A percentile compares a stretch with the other conserved stretches of the same genome.
Evolutionary conservation across 805 yeast species (phyloP).

Genomic region (Ogataea corticis): DNA sequence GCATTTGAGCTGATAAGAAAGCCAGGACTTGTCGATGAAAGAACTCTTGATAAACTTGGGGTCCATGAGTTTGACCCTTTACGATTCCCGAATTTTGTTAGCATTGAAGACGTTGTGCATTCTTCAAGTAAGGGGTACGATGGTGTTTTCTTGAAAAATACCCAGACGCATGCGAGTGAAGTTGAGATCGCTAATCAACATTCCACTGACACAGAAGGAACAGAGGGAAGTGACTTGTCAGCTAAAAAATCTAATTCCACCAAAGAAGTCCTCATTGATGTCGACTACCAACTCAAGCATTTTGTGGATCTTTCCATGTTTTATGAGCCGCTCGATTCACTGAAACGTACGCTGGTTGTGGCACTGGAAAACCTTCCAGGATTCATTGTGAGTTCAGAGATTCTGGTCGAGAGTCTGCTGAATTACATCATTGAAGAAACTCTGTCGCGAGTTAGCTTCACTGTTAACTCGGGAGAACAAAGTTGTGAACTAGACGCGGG

Average conservation of each 20-base stretch:
- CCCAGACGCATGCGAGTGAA: not conserved
- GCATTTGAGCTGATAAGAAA: slow-evolving; percentile 8
- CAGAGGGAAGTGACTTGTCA: too few relatives aligned
- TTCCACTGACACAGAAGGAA: too few relatives aligned
- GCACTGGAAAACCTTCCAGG: slow-evolving; percentile 23
- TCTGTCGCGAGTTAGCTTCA: slow-evolving; percentile 1
- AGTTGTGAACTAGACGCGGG: slow-evolving; percentile 3
- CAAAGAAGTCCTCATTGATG: slow-evolving; percentile 2
- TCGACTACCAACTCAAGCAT: slow-evolving; percentile 11
- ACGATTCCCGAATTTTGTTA: slow-evolving; percentile 14
- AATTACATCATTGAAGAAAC: slow-evolving; percentile 12
- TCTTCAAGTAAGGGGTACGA: slow-evolving; percentile 11
- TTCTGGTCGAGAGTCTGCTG: slow-evolving; percentile 25
- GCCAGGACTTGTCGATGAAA: not conserved
- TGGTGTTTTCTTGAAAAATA: slow-evolving; percentile 4
- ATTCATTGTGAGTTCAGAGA: slow-evolving; percentile 14
- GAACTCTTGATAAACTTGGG: not conserved
- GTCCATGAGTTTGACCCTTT: slow-evolving; percentile 8
- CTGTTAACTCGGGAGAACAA: too few relatives aligned
- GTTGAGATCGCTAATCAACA: too few relatives aligned
- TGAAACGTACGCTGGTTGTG: slow-evolving; percentile 12
- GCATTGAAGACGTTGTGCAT: slow-evolving; percentile 16
- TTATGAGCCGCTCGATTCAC: slow-evolving; percentile 2
- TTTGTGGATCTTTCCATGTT: slow-evolving; percentile 9
- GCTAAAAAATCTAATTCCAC: not conserved